Base-by-base conservation (phyloP, 805 yeast species). In the Saccharomycopsis oosterbeekiorum region DNA sequence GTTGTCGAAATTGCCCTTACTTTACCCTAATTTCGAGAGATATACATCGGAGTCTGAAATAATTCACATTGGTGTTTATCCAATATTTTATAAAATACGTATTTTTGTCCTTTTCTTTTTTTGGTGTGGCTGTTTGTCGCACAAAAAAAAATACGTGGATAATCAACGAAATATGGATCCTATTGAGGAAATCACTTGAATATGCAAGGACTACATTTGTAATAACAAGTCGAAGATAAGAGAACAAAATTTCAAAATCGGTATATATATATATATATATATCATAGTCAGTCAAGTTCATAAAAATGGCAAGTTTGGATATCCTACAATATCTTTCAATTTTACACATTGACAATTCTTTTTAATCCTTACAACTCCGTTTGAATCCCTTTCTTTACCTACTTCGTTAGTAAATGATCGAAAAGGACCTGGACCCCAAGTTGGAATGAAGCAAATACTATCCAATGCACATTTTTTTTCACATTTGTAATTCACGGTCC, bases 371-470 rank as follows among this genome's bases (percentile, higher is more conserved):
- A 12, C 47, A 40, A 34, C 41, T 15, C 63, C 65, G 24, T 58
- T 42, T 15, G 43, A 42, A 12, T 55, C 56, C 24, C 36, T 57
- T 10, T 57, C 65, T 19, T 21, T 9, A 29, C 47, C 41, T 14
- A 29, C 17, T 1, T 42, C 40, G 1, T 11, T 21, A 4, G 53
- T 5, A 17, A 50, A 66, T 1, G 40, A 5, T 0, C 80, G 79
- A 26, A 81, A 54, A 3, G 84, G 84, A 0, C 79, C 71, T 2
- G 86, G 86, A 0, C 78, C 87, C 86, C 86, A 82, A 0, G 84
- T 78, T 1, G 86, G 86, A 15, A 81, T 76, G 60, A 75, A 82
- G 65, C 87, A 84, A 2, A 81, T 67, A 64, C 80, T 83, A 65
- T 80, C 77, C 70, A 71, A 69, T 0, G 65, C 71, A 68, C 87